Percentiles rank a stretch among this genome's conserved stretches.
These are phyloP conservation scores for Cytospora leucostoma DNA, from an alignment of 2,329 filamentous ascomycete genomes.

Conservation along the genomic window DNA sequence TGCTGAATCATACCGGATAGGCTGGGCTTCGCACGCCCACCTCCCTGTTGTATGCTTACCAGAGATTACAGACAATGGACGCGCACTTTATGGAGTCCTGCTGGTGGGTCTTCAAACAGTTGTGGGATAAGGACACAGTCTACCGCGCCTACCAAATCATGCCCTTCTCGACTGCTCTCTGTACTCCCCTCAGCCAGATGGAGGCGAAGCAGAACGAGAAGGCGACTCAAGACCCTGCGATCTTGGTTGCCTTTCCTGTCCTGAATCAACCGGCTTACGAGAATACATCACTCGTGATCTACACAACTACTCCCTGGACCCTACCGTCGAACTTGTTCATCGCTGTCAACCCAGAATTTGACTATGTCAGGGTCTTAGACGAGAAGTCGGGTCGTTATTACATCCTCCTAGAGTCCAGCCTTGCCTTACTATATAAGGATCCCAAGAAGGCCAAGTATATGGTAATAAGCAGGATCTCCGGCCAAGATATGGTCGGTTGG, in stretches of 20 bases:
- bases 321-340: constrained; percentile 73
- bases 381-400: constrained; percentile 67
- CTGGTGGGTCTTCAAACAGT: constrained; percentile 78
- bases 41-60: constrained; percentile 32
- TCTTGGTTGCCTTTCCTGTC: constrained; percentile 72
- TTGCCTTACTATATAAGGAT: constrained; percentile 73
- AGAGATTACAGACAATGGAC: constrained; percentile 65
- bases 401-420: constrained; percentile 66
- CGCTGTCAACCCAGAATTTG: constrained; percentile 72
- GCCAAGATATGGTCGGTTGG: constrained; percentile 69
- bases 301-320: constrained; percentile 85
- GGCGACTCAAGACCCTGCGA: constrained; percentile 71
- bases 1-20: background rate
- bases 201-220: constrained; percentile 77
- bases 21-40: too few species aligned
- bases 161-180: constrained; percentile 74
- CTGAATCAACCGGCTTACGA: constrained; percentile 62
- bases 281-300: constrained; percentile 73
- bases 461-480: constrained; percentile 66
- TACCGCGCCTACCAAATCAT: constrained; percentile 75
- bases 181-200: constrained; percentile 74
- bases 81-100: constrained; percentile 74
- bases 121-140: constrained; percentile 71
- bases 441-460: constrained; percentile 77
- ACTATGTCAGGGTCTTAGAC: constrained; percentile 76